Evolutionary conservation across 2,329 filamentous ascomycete species (phyloP).

Genomic region (Lojkania enalia): DNA sequence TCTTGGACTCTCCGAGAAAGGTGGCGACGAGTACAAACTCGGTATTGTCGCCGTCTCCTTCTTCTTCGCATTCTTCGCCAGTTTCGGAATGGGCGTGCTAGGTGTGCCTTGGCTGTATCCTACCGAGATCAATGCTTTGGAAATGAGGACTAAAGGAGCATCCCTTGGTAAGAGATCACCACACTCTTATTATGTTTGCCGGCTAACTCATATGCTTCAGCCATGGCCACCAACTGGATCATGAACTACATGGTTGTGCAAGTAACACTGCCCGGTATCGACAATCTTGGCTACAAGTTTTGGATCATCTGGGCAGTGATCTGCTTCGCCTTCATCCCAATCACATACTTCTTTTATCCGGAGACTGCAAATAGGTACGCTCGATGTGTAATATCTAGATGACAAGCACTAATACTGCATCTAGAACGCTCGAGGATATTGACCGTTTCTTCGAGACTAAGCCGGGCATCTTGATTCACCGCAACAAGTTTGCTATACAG

Average conservation of each 20-base stretch:
- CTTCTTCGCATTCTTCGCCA: constrained; percentile 42
- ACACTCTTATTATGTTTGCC: too few species aligned
- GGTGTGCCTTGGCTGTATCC: constrained; percentile 43
- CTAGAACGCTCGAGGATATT: constrained; percentile 52
- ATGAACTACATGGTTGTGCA: constrained; percentile 39
- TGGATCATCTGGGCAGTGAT: constrained; percentile 60
- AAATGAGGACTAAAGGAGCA: constrained; percentile 42
- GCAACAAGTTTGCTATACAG: constrained; percentile 53
- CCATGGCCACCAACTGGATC: constrained; percentile 41
- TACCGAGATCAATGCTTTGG: constrained; percentile 39
- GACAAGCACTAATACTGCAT: neutral
- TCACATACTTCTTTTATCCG: constrained; percentile 57
- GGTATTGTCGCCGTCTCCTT: constrained; percentile 55
- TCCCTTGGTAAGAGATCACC: constrained; percentile 19
- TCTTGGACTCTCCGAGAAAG: constrained; percentile 46
- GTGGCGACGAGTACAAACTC: constrained; percentile 49
- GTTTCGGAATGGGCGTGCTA: constrained; percentile 41
- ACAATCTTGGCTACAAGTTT: constrained; percentile 56
- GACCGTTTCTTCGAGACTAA: constrained; percentile 47
- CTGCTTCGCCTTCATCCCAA: constrained; percentile 57
- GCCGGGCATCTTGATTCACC: constrained; percentile 50
- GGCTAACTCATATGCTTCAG: constrained; percentile 20
- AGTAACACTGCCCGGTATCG: constrained; percentile 38
- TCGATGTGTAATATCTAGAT: neutral
- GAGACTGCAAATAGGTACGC: constrained; percentile 50